These are phyloP conservation scores for Tilletia indica DNA, from an alignment of 1,284 basidiomycete genomes.

Conservation along the genomic window DNA sequence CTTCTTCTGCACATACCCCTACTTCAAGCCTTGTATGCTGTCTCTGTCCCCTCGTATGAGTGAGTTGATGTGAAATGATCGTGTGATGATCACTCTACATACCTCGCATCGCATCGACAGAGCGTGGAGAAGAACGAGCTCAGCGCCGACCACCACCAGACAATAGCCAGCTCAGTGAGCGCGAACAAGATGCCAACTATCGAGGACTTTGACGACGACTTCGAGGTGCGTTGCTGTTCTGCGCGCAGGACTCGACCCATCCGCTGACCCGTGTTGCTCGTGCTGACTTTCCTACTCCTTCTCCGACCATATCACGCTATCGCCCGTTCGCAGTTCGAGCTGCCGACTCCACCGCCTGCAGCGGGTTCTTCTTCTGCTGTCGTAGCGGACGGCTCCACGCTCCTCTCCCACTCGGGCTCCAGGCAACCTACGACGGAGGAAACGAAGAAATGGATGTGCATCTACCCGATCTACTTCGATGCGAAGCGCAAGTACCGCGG, in stretches of 20 bases:
- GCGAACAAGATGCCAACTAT: conserved; percentile 37
- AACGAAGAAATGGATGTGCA: conserved; percentile 75
- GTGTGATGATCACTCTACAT: no score
- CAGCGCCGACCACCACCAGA: no score
- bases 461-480: conserved; percentile 96
- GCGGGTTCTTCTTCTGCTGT: conserved; percentile 30
- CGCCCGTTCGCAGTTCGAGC: conserved; percentile 35
- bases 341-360: conserved; percentile 39
- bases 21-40: no score
- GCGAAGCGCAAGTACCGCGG: conserved; percentile 82
- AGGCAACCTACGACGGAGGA: conserved; percentile 26
- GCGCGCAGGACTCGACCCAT: background rate
- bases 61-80: no score
- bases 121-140: no score
- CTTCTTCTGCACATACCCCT: no score
- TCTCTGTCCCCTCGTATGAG: no score
- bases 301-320: background rate
- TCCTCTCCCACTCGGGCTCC: conserved; percentile 17
- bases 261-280: no score
- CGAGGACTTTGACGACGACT: conserved; percentile 55
- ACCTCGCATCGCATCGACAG: no score
- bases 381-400: conserved; percentile 29
- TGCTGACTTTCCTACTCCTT: conserved; percentile 9
- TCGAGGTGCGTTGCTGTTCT: conserved; percentile 40
- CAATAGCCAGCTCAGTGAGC: background rate